These are phyloP conservation scores for Parathielavia hyrcaniae DNA, from an alignment of 495 filamentous ascomycete species.

Conservation along the genomic window DNA sequence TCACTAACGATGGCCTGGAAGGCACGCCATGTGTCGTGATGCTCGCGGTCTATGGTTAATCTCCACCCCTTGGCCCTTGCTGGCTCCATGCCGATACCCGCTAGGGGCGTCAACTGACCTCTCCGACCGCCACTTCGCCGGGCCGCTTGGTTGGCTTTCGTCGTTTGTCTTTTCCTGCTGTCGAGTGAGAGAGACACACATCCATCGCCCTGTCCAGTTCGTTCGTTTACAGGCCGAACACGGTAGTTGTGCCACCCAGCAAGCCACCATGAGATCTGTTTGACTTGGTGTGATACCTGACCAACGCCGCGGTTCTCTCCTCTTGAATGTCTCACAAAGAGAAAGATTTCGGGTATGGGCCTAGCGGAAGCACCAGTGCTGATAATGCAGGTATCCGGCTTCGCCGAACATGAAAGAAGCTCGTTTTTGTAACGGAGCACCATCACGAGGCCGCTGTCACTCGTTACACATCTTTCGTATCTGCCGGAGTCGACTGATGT, in stretches of 20 bases:
- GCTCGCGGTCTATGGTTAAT: not conserved
- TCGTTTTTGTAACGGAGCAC: slow-evolving; percentile 6
- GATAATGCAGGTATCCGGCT: slow-evolving; percentile 24
- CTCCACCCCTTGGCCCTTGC: slow-evolving; percentile 1
- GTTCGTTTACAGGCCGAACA: not conserved
- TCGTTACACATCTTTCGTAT: slow-evolving; percentile 32
- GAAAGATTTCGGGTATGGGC: not conserved
- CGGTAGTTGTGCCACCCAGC: not conserved
- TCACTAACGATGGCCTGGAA: not conserved
- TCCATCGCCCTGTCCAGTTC: not conserved
- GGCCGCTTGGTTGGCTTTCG: slow-evolving; percentile 7
- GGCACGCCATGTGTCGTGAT: slow-evolving; percentile 3
- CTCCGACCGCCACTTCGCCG: slow-evolving; percentile 7
- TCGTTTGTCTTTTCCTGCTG: not conserved
- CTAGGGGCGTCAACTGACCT: slow-evolving; percentile 16
- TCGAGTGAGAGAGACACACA: not conserved
- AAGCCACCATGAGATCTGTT: not conserved
- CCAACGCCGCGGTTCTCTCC: not conserved
- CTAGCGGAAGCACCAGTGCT: slow-evolving; percentile 18
- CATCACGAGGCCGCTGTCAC: slow-evolving; percentile 18
- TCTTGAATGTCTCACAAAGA: slow-evolving; percentile 7
- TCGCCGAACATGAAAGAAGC: slow-evolving; percentile 14
- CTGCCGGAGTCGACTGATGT: not conserved
- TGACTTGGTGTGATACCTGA: slow-evolving; percentile 5
- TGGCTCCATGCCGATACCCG: slow-evolving; percentile 26